Conservation (phyloP, 1,284 basidiomycete species). For the Irpex sp. region DNA sequence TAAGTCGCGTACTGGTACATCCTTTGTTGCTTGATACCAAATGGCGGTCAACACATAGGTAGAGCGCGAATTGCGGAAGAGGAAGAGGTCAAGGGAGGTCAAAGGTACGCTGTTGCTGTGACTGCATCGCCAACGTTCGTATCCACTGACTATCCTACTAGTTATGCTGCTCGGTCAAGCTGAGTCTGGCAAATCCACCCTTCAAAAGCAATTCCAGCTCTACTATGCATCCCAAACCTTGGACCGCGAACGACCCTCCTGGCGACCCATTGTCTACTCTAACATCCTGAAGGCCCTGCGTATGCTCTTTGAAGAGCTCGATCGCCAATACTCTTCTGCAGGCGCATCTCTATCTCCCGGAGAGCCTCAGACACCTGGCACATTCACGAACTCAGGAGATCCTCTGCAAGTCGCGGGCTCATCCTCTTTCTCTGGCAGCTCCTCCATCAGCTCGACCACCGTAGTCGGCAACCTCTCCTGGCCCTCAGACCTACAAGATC, state of each 20-base stretch:
- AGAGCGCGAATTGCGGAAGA: conserved; percentile 41
- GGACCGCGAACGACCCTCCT: conserved; percentile 63
- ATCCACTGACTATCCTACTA: conserved; percentile 5
- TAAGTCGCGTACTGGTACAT: conserved; percentile 23
- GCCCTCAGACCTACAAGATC: conserved; percentile 42
- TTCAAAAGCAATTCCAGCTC: conserved; percentile 78
- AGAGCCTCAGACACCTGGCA: conserved; percentile 16
- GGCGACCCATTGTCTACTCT: conserved; percentile 75
- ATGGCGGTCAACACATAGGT: conserved; percentile 32
- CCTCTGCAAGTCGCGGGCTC: conserved; percentile 16
- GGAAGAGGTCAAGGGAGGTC: conserved; percentile 48
- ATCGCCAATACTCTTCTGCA: conserved; percentile 42
- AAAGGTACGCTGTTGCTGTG: conserved; percentile 45
- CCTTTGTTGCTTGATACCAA: conserved; percentile 3
- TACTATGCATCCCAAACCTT: conserved; percentile 67
- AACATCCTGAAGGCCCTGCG: conserved; percentile 76
- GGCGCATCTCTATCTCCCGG: no score
- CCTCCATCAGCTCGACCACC: conserved; percentile 11
- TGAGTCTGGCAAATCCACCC: conserved; percentile 74
- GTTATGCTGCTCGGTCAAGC: conserved; percentile 59
- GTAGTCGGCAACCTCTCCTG: conserved; percentile 22
- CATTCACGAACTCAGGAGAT: conserved; percentile 1
- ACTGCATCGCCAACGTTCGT: neutral
- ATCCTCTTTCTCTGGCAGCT: conserved; percentile 11
- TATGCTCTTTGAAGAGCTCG: conserved; percentile 68